Base-by-base conservation (phyloP, 1,284 basidiomycete species). In the Malassezia brasiliensis region DNA sequence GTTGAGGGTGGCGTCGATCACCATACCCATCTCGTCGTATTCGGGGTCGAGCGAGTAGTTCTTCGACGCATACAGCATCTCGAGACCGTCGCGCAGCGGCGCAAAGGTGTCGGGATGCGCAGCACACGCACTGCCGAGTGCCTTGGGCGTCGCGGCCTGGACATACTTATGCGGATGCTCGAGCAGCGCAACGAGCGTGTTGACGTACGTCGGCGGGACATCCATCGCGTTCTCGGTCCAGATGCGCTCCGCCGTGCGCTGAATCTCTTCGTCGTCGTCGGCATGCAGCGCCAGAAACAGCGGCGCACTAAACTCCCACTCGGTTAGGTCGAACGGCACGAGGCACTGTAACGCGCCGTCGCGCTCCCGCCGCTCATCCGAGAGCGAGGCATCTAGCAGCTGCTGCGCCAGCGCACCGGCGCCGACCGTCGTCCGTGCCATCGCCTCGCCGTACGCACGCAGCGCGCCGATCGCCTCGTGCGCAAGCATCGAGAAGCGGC, bases 171-270 rank as follows among this genome's bases (percentile, higher is more conserved):
- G 84, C 0, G 85, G 81, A 68, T 96, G 88, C 30, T 82, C 85
- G 22, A 96, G 80, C 68, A 84, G 87, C 0, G 77, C 74, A 10
- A 89, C 73, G 15, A 96, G 77, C 40, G 80, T 78, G 1, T 75
- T 72, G 0, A 88, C 76, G 75, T 85, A 94, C 3, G 75, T 76
- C 65, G 88, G 86, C 0, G 87, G 83, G 6, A 94, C 83, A 68
- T 96, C 90, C 35, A 98, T 77, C 11, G 88, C 91, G 66, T 98
- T 98, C 67, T 98, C 94, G 56, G 94, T 90, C 93, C 91, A 98
- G 11, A 90, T 76, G 66, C 85, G 83, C 28, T 79, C 78, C 8
- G 91, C 91, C 37, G 96, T 78, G 41, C 85, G 80, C 0, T 85
- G 84, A 63, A 94, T 96, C 69, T 93, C 88, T 64, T 90, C 88